Base-by-base conservation (phyloP, 2,329 filamentous ascomycete species). In the Penicillium verrucosum region DNA sequence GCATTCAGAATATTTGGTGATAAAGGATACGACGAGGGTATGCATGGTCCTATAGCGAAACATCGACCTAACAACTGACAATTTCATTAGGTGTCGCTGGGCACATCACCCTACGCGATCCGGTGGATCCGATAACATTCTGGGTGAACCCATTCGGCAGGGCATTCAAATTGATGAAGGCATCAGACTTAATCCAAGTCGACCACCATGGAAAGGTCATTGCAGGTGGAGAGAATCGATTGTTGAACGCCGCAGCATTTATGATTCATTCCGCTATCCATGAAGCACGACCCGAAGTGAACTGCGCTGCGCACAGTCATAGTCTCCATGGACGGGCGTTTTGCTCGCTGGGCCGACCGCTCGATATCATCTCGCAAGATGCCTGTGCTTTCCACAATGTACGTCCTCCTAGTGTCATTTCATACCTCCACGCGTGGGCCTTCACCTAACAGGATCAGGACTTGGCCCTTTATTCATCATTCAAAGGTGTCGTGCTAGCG, bases 121-220 rank as follows among this genome's bases (percentile, higher is more conserved):
- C 85, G 0, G 79, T 87, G 7, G 80, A 85, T 38, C 81, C 82
- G 0, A 70, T 75, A 5, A 82, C 79, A 0, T 87, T 87, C 73
- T 87, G 85, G 85, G 83, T 89, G 5, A 88, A 88, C 62, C 86
- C 85, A 0, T 85, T 88, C 54, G 85, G 85, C 11, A 78, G 84
- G 1, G 79, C 83, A 3, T 88, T 87, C 72, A 82, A 81, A 6
- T 74, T 84, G 52, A 82, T 89, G 42, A 86, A 83, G 55, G 79
- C 81, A 0, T 86, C 83, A 0, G 85, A 89, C 61, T 78, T 90
- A n/a, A 88, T 89, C 52, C 82, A 81, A 16, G 86, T 89, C 1
- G 79, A 87, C 63, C 78, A 84, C 49, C 69, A 80, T 0, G 87
- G 87, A 2, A 74, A 83, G 25, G 80, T 89, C 25, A 81, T 89